Conservation (phyloP, 441 rosid species). For the Lepidium campestre region DNA sequence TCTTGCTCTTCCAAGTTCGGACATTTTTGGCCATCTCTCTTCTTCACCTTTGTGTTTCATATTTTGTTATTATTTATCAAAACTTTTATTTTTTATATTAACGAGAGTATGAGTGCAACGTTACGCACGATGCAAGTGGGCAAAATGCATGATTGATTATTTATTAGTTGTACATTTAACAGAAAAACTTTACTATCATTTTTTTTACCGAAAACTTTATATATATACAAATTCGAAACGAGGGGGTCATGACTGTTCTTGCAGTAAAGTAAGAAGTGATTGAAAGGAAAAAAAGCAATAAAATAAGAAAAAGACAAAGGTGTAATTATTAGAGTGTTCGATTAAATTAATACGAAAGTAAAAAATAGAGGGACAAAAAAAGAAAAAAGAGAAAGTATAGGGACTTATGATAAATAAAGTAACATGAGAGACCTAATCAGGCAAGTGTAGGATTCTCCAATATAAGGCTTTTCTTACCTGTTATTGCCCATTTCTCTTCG, state of each 20-base stretch:
- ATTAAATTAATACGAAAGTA: background rate
- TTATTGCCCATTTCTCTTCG: background rate
- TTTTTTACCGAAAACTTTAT: constrained; percentile 2
- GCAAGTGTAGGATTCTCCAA: constrained; percentile 20
- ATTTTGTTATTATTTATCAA: too few species aligned
- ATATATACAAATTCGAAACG: constrained; percentile 20
- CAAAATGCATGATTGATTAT: constrained; percentile 20
- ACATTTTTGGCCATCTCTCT: constrained; percentile 13
- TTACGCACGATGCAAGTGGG: constrained; percentile 8
- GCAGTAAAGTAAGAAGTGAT: constrained; percentile 27
- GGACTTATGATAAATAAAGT: constrained; percentile 11
- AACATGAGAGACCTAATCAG: constrained; percentile 1
- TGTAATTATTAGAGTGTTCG: constrained; percentile 14
- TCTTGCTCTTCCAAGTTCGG: constrained; percentile 2
- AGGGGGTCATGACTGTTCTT: constrained; percentile 31
- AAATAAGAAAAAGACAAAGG: background rate
- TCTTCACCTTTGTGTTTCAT: too few species aligned
- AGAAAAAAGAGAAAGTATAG: background rate
- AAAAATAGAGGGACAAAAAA: background rate
- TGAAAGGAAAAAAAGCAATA: constrained; percentile 16
- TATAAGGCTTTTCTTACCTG: background rate
- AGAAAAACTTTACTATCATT: background rate
- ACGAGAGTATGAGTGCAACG: background rate
- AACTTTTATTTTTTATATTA: background rate
- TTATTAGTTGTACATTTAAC: constrained; percentile 2